Evolutionary conservation across 805 yeast genomes (phyloP), one percentile per base, ranked within the genome.

Genomic region (Spathaspora arborariae): DNA sequence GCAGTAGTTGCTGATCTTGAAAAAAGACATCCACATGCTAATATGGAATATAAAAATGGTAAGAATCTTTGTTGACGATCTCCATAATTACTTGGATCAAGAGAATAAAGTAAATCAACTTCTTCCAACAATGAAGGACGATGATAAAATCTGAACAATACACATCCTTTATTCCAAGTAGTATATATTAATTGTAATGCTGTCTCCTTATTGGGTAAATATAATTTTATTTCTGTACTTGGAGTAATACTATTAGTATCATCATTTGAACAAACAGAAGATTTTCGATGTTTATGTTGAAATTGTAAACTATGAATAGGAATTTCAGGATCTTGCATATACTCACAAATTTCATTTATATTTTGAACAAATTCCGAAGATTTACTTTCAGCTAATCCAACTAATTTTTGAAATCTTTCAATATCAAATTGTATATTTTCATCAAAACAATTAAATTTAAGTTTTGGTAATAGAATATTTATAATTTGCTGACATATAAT

Each of bases 91-190:
- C 76, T 74, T 0, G 95, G 92, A 56, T 85, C 90, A 8, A 87
- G 75, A 39, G 82, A 84, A 63, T 88, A 89, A 21, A 89, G 67
- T 46, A 85, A 79, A 54, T 86, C 91, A 21, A 89, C 70, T 53
- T 86, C 90, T 51, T 80, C 79, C 45, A 85, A 74, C 50, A 89
- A 78, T 2, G 91, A 81, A 1, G 96, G 96, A 26, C 96, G 68
- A 58, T 90, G 96, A 60, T 88, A 86, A 61, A 90, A 89, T 46
- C 96, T 72, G 60, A 89, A 87, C 44, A 90, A 69, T 4, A 88
- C 89, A 64, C 96, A 88, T 0, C 96, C 95, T 54, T 84, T 81
- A 51, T 82, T 80, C 95, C 96, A 90, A 1, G 91, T 85, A 39
- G 84, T 79, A 49, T 81, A 79, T 19, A 90, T 82, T 50, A 89